Percentiles rank a stretch among this genome's conserved stretches.
Conservation (phyloP, 768 basidiomycete species). For the Lentinula boryana region DNA sequence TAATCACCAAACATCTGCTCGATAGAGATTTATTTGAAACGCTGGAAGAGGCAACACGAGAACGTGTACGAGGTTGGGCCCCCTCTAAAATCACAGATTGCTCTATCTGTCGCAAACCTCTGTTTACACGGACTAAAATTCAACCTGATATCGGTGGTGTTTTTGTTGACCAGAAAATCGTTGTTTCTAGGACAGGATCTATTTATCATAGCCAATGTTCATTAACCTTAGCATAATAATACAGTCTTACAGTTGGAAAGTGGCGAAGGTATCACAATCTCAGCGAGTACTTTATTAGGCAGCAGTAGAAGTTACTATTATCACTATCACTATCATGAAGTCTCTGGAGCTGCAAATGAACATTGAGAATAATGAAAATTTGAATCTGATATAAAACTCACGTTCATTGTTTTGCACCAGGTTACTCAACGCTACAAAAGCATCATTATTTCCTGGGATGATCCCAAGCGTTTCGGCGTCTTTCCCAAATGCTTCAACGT, state of each 20-base stretch:
- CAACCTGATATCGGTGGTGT: not conserved
- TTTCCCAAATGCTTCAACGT: slow-evolving; percentile 77
- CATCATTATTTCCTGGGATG: slow-evolving; percentile 42
- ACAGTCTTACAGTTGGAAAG: not conserved
- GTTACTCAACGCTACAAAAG: slow-evolving; percentile 50
- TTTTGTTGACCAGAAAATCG: slow-evolving; percentile 18
- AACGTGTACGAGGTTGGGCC: slow-evolving; percentile 60
- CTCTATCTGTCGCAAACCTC: slow-evolving; percentile 42
- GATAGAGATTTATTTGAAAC: slow-evolving; percentile 78
- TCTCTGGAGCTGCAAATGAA: not conserved
- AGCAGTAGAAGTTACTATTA: not conserved
- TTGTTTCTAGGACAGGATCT: slow-evolving; percentile 53
- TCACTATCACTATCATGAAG: not conserved
- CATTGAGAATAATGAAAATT: not conserved
- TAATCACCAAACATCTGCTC: slow-evolving; percentile 77
- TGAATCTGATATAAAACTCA: slow-evolving; percentile 8
- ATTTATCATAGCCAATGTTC: slow-evolving; percentile 40
- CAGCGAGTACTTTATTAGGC: not conserved
- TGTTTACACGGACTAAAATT: slow-evolving; percentile 20
- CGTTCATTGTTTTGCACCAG: slow-evolving; percentile 48
- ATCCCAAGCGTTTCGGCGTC: slow-evolving; percentile 73
- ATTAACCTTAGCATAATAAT: not conserved
- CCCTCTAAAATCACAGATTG: slow-evolving; percentile 41
- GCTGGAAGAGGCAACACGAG: slow-evolving; percentile 52
- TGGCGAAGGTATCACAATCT: not conserved